Base-by-base conservation (phyloP, 1,139 yeast genomes). In the Yamadazyma dendronema region DNA sequence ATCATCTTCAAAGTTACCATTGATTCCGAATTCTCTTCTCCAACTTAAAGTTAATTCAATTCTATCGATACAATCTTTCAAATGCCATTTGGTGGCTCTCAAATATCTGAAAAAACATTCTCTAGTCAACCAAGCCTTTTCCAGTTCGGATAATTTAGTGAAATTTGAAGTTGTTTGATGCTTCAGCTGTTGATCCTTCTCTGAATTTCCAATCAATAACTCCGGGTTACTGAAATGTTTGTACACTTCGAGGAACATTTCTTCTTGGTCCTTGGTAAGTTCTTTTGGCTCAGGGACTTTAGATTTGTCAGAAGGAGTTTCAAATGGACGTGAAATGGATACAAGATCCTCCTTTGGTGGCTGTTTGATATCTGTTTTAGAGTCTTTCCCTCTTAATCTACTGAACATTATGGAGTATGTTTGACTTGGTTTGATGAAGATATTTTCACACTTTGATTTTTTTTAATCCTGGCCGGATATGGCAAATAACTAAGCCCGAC, bases 171-270 rank as follows among this genome's bases (percentile, higher is more conserved):
- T 58, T n/a, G n/a, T n/a, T n/a, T n/a, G 21, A 42, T 44, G 25
- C 22, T n/a, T 50, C 31, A 43, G 48, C 36, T 56, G 54, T 33
- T 50, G 53, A 31, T 60, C 55, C n/a, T 66, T 65, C 51, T 77
- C 82, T 27, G 62, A 61, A 4, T 53, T 46, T 0, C 74, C 66
- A 4, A 74, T 55, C 16, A 48, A 47, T 34, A 72, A 59, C 5
- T 67, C 74, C 1, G 71, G 66, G 34, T 72, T 59, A 39, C 67
- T 67, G 57, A 88, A 84, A 59, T 85, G 79, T 30, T 63, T 57
- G 37, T 82, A 65, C 1, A 89, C 86, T 17, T 61, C 57, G 13
- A 65, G 52, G 52, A 83, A 90, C 62, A 80, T 83, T 13, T 56
- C 59, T 40, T 68, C 57, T 59, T 92, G 84, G 15, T 74, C 81